These are phyloP conservation scores for Chenopodium berlandieri DNA, from an alignment of 148 eudicot genomes.

Conservation along the genomic window DNA sequence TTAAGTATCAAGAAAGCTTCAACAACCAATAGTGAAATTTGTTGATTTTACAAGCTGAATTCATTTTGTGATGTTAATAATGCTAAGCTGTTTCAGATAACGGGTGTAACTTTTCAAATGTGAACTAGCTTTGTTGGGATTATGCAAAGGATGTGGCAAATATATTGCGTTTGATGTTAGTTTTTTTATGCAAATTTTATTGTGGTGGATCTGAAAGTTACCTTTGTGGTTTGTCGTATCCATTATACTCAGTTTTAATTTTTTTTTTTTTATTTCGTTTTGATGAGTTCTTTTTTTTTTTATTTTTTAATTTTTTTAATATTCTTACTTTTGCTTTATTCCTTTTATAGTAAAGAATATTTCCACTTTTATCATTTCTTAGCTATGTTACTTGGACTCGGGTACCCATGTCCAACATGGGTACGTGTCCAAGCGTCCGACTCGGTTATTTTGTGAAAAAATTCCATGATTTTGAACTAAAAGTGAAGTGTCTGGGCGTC, in stretches of 20 bases:
- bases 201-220: neutral
- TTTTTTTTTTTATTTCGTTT: too few species aligned
- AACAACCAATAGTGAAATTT: neutral
- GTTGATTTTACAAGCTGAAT: neutral
- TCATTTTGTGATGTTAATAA: neutral
- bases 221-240: neutral
- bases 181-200: neutral
- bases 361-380: too few species aligned
- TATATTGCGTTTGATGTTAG: neutral
- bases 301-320: too few species aligned
- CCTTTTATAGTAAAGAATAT: too few species aligned
- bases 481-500: too few species aligned
- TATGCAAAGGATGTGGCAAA: neutral
- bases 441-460: too few species aligned
- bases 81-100: neutral
- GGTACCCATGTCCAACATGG: too few species aligned
- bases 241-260: neutral
- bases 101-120: neutral
- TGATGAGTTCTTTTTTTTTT: too few species aligned
- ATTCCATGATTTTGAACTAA: too few species aligned
- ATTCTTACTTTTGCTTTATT: too few species aligned
- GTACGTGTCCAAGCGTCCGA: too few species aligned
- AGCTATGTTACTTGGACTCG: too few species aligned
- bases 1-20: neutral
- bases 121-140: neutral